A percentile compares a stretch with the other conserved stretches of the same genome.
phyloP scores from a whole-genome alignment of 108 stramenopile species.

The Pseudonitzschia pungens region DNA sequence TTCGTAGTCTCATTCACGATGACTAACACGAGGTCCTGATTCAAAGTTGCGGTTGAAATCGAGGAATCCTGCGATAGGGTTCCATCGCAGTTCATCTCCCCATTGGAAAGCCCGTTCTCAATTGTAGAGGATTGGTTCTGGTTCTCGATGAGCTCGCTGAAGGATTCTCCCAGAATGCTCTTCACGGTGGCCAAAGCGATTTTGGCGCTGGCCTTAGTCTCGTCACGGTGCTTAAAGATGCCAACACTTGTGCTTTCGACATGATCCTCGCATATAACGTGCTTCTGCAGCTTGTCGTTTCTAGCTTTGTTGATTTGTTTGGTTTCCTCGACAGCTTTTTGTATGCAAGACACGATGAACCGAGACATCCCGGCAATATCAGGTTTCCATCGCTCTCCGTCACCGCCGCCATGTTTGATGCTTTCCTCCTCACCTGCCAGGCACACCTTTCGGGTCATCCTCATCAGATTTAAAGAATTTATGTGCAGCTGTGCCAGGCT shows the following conservation, averaged over 20 bases:
- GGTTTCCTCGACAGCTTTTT: constrained; percentile 10
- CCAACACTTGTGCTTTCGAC: neutral
- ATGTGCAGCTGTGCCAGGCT: neutral
- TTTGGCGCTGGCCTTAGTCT: neutral
- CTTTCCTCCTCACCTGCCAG: neutral
- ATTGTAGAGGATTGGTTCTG: neutral
- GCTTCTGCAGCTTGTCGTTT: neutral
- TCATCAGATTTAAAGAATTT: constrained; percentile 14
- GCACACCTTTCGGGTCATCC: constrained; percentile 20
- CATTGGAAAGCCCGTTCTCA: neutral
- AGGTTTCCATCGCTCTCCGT: neutral
- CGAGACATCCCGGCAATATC: constrained; percentile 27
- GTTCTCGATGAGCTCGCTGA: neutral
- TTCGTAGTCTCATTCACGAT: constrained; percentile 24
- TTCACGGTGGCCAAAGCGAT: neutral
- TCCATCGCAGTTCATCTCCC: neutral
- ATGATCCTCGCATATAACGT: neutral
- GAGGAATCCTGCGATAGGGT: neutral
- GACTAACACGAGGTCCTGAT: neutral
- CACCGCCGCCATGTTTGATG: neutral
- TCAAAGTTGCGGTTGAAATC: neutral
- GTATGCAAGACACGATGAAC: constrained; percentile 31
- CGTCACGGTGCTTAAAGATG: neutral
- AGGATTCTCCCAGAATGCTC: neutral
- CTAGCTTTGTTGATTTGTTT: neutral